A percentile compares a stretch with the other conserved stretches of the same genome.
Conservation (phyloP, 345 rosid species). For the Linum tenue region DNA sequence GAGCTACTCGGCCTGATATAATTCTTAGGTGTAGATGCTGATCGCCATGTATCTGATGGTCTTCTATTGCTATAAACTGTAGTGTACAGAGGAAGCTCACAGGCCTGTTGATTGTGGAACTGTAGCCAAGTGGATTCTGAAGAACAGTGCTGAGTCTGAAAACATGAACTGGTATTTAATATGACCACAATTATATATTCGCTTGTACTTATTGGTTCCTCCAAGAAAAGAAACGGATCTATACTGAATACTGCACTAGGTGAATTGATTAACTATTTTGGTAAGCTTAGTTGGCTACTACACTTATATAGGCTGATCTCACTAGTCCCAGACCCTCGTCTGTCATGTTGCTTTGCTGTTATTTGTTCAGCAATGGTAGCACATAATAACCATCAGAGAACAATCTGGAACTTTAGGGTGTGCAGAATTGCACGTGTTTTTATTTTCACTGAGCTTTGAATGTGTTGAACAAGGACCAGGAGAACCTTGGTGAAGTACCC, state of each 20-base stretch:
- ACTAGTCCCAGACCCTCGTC: no score
- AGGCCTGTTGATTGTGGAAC: conserved; percentile 9
- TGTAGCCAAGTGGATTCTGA: conserved; percentile 8
- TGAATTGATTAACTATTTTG: neutral
- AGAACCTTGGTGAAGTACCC: no score
- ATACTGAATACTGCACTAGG: neutral
- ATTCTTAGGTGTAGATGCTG: neutral
- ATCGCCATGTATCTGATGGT: neutral
- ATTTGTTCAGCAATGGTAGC: no score
- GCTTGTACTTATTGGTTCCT: neutral
- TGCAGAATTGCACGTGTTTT: no score
- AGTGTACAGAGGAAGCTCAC: conserved; percentile 12
- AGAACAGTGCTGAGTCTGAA: conserved; percentile 10
- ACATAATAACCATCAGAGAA: no score
- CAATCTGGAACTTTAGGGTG: no score
- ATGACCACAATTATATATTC: conserved; percentile 1
- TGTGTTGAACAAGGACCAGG: no score
- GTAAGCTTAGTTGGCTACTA: no score
- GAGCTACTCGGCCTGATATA: neutral
- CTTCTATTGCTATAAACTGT: neutral
- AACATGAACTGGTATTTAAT: conserved; percentile 8
- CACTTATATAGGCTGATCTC: no score
- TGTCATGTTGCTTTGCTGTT: no score
- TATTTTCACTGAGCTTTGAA: no score
- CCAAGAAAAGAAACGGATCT: neutral